These are phyloP conservation scores for Sparassis latifolia DNA, from an alignment of 1,284 basidiomycete genomes.

Conservation along the genomic window DNA sequence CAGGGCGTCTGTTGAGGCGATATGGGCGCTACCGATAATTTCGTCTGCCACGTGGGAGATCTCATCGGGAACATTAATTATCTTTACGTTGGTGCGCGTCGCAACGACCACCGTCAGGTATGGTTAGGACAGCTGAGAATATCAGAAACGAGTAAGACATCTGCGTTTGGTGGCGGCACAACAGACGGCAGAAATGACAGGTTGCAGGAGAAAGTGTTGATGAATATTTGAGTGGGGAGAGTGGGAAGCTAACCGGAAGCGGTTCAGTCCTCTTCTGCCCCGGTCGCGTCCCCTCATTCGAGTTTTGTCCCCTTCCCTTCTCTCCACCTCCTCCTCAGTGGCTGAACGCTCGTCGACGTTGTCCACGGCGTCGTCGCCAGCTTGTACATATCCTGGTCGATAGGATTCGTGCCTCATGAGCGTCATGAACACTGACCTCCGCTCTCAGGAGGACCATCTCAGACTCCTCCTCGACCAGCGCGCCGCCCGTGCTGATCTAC, in stretches of 20 bases:
- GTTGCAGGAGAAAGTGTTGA: neutral
- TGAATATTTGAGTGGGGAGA: neutral
- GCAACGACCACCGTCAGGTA: too few species aligned
- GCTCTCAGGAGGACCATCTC: constrained; percentile 39
- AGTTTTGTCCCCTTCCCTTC: constrained; percentile 8
- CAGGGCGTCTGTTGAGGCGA: too few species aligned
- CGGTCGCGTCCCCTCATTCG: neutral
- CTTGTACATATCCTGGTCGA: constrained; percentile 8
- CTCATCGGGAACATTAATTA: too few species aligned
- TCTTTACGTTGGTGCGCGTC: too few species aligned
- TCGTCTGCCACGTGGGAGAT: too few species aligned
- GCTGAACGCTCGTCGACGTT: constrained; percentile 2
- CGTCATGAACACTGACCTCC: constrained; percentile 24
- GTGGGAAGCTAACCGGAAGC: constrained; percentile 8
- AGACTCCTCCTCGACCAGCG: constrained; percentile 50
- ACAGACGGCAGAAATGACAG: too few species aligned
- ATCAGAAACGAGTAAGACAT: too few species aligned
- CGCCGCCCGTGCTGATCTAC: constrained; percentile 39
- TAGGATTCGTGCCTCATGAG: constrained; percentile 9
- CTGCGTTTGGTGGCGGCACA: too few species aligned
- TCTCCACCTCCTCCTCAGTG: constrained; percentile 11
- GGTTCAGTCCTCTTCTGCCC: constrained; percentile 10
- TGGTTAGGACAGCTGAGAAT: too few species aligned
- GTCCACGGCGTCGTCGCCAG: constrained; percentile 7
- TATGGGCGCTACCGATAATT: too few species aligned